Evolutionary conservation across 2,329 filamentous ascomycete genomes (phyloP), one percentile per base, ranked within the genome.

Genomic region (Venturia oleaginea): DNA sequence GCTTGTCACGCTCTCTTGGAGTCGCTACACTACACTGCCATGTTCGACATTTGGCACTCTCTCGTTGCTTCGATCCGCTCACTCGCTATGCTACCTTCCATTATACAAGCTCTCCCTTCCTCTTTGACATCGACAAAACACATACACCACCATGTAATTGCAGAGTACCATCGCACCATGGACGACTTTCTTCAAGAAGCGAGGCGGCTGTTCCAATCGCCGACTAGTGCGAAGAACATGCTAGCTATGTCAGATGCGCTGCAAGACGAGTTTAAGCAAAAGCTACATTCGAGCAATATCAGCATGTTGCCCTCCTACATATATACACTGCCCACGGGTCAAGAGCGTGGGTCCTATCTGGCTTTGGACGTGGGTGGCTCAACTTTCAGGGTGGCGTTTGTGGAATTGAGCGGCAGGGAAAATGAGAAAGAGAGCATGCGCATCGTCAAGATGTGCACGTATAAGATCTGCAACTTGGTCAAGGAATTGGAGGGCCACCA

Each of bases 271-370:
- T 85, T 86, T 68, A 75, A 76, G 62, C 76, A 80, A 61, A 82
- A 81, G 68, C 75, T 86, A 37, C 78, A 82, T 68, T 75, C 78
- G 51, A 85, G 81, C 71, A 79, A 83, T 30, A 81, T 83, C 65
- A 85, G 82, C 74, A 87, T 88, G 85, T 76, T 87, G 63, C 85
- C 85, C 2, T 87, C 85, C 5, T 86, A 85, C 74, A 85, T 83
- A 71, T 79, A 86, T 70, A 81, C 81, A 22, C 76, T 87, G 6
- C 85, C 85, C 1, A 81, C 80, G 5, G 85, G 85, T 4, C 71
- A 78, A 59, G 85, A 88, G 72, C 77, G 74, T 60, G 85, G 85
- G 10, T 84, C 83, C 17, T 86, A 81, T 69, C 75, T 88, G 42
- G 83, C 84, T 5, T 75, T 88, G 65, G 85, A 88, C 69, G 83